Evolutionary conservation across 495 filamentous ascomycete species (phyloP).

Genomic region (Tirmania nivea): DNA sequence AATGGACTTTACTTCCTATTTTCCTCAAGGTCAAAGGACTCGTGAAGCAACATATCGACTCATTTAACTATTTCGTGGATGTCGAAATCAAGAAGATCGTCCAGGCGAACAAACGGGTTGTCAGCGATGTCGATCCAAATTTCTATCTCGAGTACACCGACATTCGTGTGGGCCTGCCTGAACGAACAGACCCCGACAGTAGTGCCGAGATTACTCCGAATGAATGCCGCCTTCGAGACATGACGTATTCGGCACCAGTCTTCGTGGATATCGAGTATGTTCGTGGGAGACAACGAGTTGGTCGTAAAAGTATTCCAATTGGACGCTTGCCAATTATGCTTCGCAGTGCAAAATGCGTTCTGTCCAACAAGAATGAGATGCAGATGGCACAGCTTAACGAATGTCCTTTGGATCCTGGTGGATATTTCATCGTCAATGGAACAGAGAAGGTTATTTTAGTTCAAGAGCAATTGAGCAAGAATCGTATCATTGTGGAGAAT

Average conservation of each 20-base stretch:
- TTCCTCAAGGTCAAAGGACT: conserved; percentile 94
- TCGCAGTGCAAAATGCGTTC: conserved; percentile 73
- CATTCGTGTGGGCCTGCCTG: conserved; percentile 61
- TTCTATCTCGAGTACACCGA: conserved; percentile 71
- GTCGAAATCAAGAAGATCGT: conserved; percentile 92
- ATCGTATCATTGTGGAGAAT: conserved; percentile 88
- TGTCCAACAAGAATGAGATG: conserved; percentile 54
- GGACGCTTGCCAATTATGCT: conserved; percentile 93
- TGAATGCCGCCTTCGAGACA: conserved; percentile 85
- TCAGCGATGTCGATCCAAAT: conserved; percentile 67
- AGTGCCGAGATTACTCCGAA: conserved; percentile 58
- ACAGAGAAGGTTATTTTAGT: conserved; percentile 96
- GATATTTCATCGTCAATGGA: conserved; percentile 75
- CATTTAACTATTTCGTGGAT: conserved; percentile 92
- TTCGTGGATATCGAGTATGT: conserved; percentile 72
- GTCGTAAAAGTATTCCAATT: conserved; percentile 48
- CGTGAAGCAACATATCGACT: conserved; percentile 95
- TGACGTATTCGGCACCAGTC: conserved; percentile 86
- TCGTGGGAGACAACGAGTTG: conserved; percentile 47
- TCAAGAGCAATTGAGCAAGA: conserved; percentile 96
- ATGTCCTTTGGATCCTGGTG: conserved; percentile 86
- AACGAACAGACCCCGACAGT: conserved; percentile 48
- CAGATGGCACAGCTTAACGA: conserved; percentile 79
- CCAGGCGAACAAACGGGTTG: conserved; percentile 59
- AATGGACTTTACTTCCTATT: conserved; percentile 88